phyloP scores from a whole-genome alignment of 2,329 filamentous ascomycete species.

The Tolypocladium endophyticum region DNA sequence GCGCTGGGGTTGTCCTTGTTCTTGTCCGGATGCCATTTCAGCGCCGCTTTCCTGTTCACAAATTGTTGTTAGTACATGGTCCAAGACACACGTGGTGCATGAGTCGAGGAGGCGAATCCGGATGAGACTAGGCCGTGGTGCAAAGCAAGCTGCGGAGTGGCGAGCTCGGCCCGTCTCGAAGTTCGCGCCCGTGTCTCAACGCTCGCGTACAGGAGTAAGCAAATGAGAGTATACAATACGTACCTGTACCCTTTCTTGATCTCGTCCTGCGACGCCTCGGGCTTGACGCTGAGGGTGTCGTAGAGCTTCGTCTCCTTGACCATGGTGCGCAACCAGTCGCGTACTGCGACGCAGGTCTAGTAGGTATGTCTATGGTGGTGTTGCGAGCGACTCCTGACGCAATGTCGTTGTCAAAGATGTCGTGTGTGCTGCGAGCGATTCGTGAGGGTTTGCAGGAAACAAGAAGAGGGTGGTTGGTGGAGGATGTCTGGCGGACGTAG shows the following conservation, averaged over 20 bases:
- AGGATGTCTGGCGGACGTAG: background rate
- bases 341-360: background rate
- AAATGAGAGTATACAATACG: constrained; percentile 16
- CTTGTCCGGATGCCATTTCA: constrained; percentile 96
- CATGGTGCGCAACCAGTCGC: constrained; percentile 45
- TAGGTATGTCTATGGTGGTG: background rate
- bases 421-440: background rate
- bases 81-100: background rate
- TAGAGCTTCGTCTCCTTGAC: constrained; percentile 94
- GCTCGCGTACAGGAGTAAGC: too few relatives aligned
- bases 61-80: constrained; percentile 21
- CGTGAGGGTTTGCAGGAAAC: background rate
- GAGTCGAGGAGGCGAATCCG: background rate
- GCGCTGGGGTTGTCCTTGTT: constrained; percentile 85
- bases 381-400: background rate
- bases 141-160: constrained; percentile 2
- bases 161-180: background rate
- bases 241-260: constrained; percentile 95
- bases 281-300: constrained; percentile 69
- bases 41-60: constrained; percentile 60
- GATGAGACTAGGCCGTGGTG: background rate
- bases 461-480: background rate
- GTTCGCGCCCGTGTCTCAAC: background rate
- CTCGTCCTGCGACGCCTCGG: constrained; percentile 77
- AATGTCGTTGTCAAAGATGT: background rate